Percentiles rank a stretch among this genome's conserved stretches.
Evolutionary conservation across 73 alveolate genomes (phyloP).

Genomic region (Paramecium sonneborni): DNA sequence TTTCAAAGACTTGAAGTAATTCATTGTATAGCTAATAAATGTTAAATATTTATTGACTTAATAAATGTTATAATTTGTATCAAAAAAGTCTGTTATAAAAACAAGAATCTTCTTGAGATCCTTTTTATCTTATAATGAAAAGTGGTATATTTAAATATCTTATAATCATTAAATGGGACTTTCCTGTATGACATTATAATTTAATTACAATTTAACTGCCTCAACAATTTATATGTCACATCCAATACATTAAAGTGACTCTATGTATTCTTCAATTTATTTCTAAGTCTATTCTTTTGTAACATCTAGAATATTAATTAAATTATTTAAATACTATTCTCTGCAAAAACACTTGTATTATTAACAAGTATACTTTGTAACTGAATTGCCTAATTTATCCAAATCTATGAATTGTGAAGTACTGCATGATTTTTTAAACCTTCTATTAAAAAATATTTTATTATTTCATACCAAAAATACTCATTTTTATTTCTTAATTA

Average conservation of each 20-base stretch:
- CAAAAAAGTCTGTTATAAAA: not conserved
- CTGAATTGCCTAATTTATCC: conserved; percentile 7
- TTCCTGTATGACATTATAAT: not conserved
- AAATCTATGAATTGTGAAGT: not conserved
- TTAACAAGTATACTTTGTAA: not conserved
- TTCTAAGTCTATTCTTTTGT: not conserved
- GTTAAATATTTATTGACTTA: not conserved
- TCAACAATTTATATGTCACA: not conserved
- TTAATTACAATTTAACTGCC: not conserved
- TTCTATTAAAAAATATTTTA: not conserved
- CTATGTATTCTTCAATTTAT: not conserved
- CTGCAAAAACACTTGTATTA: conserved; percentile 18
- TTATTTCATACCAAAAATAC: not conserved
- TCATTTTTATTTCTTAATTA: not conserved
- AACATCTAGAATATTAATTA: not conserved
- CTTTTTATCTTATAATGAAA: not conserved
- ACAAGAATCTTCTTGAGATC: not conserved
- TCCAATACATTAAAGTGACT: not conserved
- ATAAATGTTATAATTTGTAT: not conserved
- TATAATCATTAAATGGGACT: not conserved
- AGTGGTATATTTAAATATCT: not conserved
- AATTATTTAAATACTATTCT: not conserved
- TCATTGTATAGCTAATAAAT: not conserved
- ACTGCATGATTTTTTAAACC: conserved; percentile 29
- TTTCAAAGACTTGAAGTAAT: not conserved